Evolutionary conservation across 192 early-diverging fungal species (phyloP), one percentile per base, ranked within the genome.

Genomic region (Oehlia diaphana): DNA sequence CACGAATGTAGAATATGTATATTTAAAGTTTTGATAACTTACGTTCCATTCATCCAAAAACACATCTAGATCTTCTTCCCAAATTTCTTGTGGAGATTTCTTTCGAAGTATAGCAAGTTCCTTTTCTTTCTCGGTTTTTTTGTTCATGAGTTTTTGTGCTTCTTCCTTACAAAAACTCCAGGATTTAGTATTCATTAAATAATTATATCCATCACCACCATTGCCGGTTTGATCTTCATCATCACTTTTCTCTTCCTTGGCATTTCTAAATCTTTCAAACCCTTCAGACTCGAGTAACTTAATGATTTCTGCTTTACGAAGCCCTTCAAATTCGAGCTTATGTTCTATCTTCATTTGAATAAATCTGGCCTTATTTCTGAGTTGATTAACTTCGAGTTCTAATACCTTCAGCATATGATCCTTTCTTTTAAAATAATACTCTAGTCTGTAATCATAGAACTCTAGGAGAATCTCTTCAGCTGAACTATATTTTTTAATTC

Each of bases 351-450:
- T 96, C 87, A 97, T 95, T 63, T 90, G 82, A 49, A 98, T 93
- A 75, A 99, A 99, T 13, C 93, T 89, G 16, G 92, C 92, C 77
- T 94, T 94, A 86, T 97, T 97, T 74, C 96, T 92, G 3, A 95
- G 82, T 8, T 89, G 86, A 61, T 86, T 87, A 81, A 89, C 89
- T 37, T 95, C 91, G 71, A 89, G 89, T 14, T 89, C 85, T 9
- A 94, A 85, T 65, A 90, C 82, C 14, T 88, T 85, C 28, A 92
- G 87, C 79, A 96, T 71, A 31, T 88, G 71, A 74, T 14, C 96
- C 90, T 98, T 99, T 83, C 98, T 88, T 83, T 94, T 93, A 66
- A 92, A 86, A 84, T 99, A 99, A 83, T 90, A 96, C 37, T 92
- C 84, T 63, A 94, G 73, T 5, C 98, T 90, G 28, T 98, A 84